Conservation (phyloP, 495 filamentous ascomycete species). For the Mytilinidion resinicola region DNA sequence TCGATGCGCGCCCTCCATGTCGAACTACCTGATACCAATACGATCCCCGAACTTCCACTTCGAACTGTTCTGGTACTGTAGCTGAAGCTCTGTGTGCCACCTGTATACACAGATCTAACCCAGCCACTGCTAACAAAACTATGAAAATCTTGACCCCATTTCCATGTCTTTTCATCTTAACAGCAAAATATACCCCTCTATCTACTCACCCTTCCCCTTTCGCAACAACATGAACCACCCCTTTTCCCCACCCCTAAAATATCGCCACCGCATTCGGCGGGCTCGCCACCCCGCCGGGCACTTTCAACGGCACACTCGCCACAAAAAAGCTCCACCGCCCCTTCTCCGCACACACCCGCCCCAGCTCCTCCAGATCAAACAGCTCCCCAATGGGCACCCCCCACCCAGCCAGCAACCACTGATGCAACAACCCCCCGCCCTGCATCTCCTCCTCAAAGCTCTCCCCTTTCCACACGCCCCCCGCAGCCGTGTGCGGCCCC, state of each 20-base stretch:
- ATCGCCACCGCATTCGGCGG: slow-evolving; percentile 26
- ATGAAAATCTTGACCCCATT: no score
- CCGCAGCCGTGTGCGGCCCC: slow-evolving; percentile 11
- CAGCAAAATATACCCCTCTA: no score
- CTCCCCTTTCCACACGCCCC: slow-evolving; percentile 22
- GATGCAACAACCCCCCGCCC: slow-evolving; percentile 8
- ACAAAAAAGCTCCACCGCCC: slow-evolving; percentile 23
- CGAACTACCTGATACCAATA: no score
- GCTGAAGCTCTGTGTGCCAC: no score
- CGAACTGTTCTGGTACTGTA: no score
- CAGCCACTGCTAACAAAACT: no score
- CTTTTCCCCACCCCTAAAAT: slow-evolving; percentile 9
- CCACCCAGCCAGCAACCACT: slow-evolving; percentile 19
- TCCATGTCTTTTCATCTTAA: no score
- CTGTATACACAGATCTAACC: no score
- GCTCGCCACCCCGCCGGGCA: slow-evolving; percentile 21
- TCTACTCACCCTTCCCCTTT: no score
- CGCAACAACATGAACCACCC: not conserved
- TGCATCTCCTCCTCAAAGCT: slow-evolving; percentile 24
- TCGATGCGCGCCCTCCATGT: no score
- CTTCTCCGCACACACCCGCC: slow-evolving; percentile 13
- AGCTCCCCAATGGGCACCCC: slow-evolving; percentile 28
- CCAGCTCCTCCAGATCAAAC: slow-evolving; percentile 22
- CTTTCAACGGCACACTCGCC: slow-evolving; percentile 18
- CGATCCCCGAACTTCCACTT: no score